Percentiles rank a stretch among this genome's conserved stretches.
Conservation (phyloP, 164 flowering plant species). For the Liriodendron chinense region DNA sequence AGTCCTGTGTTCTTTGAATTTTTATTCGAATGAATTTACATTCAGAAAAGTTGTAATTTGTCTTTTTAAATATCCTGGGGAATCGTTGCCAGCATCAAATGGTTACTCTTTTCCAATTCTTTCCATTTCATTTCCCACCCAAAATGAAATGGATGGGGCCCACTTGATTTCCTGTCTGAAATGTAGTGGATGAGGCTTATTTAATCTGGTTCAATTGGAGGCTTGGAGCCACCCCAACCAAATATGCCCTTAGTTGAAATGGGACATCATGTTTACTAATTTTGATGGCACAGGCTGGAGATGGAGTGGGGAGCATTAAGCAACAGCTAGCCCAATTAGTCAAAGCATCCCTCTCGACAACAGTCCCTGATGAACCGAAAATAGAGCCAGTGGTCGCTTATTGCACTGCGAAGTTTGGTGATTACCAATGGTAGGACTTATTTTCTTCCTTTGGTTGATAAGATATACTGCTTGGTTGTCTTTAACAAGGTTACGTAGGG, state of each 20-base stretch:
- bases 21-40: not conserved
- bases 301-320: constrained; percentile 55
- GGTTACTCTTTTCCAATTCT: not conserved
- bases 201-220: not conserved
- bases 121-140: not conserved
- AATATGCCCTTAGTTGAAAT: not conserved
- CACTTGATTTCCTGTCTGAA: not conserved
- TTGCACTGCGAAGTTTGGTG: constrained; percentile 68
- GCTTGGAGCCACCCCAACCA: not conserved
- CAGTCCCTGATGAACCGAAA: constrained; percentile 54
- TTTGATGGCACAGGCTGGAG: constrained; percentile 37
- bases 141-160: not conserved
- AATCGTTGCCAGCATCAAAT: not conserved
- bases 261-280: not conserved
- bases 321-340: constrained; percentile 56
- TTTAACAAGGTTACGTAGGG: not conserved
- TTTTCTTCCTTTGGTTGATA: not conserved
- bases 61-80: too few relatives aligned
- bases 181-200: not conserved
- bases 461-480: not conserved
- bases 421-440: constrained; percentile 70
- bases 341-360: constrained; percentile 48
- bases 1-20: not conserved
- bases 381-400: constrained; percentile 63
- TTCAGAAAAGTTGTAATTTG: not conserved